Evolutionary conservation across 2,329 filamentous ascomycete genomes (phyloP).

Genomic region (Lachnellula arida): DNA sequence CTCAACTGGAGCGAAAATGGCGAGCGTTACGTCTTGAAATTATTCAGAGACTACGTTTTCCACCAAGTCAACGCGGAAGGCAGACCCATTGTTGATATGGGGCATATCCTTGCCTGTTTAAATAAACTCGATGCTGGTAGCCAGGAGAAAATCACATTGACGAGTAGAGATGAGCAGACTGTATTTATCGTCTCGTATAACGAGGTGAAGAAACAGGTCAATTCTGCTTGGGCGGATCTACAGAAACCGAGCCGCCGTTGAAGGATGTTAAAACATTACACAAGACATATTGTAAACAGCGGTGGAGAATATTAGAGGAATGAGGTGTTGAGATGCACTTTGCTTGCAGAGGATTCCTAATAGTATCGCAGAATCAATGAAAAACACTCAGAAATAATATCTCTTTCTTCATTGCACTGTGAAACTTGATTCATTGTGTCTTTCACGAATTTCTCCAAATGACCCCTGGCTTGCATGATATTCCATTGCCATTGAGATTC

Average conservation of each 20-base stretch:
- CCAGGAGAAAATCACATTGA: slow-evolving; percentile 79
- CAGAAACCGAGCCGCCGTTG: slow-evolving; percentile 18
- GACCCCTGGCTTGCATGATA: not conserved
- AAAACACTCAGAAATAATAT: slow-evolving; percentile 8
- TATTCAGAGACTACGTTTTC: slow-evolving; percentile 96
- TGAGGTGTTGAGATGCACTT: not conserved
- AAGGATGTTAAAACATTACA: not conserved
- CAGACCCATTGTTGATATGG: slow-evolving; percentile 78
- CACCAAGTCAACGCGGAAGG: slow-evolving; percentile 88
- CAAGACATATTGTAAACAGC: not conserved
- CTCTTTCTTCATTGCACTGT: not conserved
- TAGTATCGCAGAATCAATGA: slow-evolving; percentile 3
- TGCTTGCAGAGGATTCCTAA: not conserved
- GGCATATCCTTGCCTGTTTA: slow-evolving; percentile 78
- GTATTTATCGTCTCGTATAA: slow-evolving; percentile 85
- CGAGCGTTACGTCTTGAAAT: slow-evolving; percentile 85
- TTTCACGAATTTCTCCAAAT: not conserved
- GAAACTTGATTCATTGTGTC: not conserved
- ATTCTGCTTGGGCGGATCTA: slow-evolving; percentile 54
- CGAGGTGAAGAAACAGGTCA: slow-evolving; percentile 69
- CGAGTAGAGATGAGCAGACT: slow-evolving; percentile 86
- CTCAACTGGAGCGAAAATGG: slow-evolving; percentile 85
- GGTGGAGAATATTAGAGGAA: not conserved
- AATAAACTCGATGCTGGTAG: slow-evolving; percentile 90
- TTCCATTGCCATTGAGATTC: too few relatives aligned